These are phyloP conservation scores for Aciculoconidium aculeatum DNA, from an alignment of 805 yeast species.

Conservation along the genomic window DNA sequence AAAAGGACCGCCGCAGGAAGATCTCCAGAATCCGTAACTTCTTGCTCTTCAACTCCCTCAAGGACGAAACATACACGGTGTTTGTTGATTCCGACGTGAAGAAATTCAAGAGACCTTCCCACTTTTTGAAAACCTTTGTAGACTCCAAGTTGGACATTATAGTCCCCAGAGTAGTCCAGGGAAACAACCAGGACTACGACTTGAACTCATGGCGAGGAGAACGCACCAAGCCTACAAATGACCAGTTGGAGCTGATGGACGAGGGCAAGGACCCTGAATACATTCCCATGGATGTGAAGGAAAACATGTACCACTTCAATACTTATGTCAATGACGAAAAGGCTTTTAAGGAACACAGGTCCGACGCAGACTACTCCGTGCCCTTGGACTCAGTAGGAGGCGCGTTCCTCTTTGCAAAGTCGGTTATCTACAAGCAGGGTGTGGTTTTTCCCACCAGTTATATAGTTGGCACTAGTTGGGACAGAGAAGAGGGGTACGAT, in stretches of 20 bases:
- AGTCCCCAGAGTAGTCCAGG: conserved; percentile 29
- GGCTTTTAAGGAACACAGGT: conserved; percentile 4
- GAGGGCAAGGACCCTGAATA: conserved; percentile 21
- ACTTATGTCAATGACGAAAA: conserved; percentile 11
- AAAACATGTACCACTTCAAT: conserved; percentile 25
- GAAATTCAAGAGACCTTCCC: conserved; percentile 14
- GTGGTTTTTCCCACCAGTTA: conserved; percentile 41
- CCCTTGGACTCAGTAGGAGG: conserved; percentile 48
- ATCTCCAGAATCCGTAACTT: conserved; percentile 35
- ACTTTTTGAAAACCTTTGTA: conserved; percentile 22
- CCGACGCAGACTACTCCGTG: conserved; percentile 11
- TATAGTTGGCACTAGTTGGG: conserved; percentile 44
- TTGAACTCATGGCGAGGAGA: conserved; percentile 37
- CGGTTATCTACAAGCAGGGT: conserved; percentile 41
- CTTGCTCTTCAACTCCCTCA: conserved; percentile 21
- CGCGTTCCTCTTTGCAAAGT: conserved; percentile 41
- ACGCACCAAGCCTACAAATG: conserved; percentile 25
- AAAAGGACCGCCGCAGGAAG: conserved; percentile 28
- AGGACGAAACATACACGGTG: conserved; percentile 26
- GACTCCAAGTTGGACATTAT: conserved; percentile 26
- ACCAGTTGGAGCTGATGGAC: conserved; percentile 23
- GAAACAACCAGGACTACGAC: conserved; percentile 27
- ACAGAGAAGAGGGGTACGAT: conserved; percentile 43
- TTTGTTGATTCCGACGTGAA: conserved; percentile 34
- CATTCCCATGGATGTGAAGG: conserved; percentile 26